These are phyloP conservation scores for Coleophoma eucalyptorum DNA, from an alignment of 2,329 filamentous ascomycete genomes.

Conservation along the genomic window DNA sequence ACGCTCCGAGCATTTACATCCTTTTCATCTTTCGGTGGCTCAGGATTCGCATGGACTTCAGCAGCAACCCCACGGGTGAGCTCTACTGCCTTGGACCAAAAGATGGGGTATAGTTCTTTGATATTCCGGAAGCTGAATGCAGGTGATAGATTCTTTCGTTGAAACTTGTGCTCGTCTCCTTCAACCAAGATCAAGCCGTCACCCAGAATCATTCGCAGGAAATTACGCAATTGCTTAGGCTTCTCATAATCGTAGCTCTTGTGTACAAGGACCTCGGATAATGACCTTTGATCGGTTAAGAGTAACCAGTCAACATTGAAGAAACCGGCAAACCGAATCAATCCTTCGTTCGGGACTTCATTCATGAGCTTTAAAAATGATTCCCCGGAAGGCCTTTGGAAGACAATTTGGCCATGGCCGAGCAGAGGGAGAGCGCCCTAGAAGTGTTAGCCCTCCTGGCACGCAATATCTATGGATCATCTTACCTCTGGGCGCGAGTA, in stretches of 20 bases:
- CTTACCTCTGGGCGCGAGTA: constrained; percentile 16
- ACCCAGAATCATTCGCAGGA: constrained; percentile 62
- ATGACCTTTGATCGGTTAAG: constrained; percentile 52
- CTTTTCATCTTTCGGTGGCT: constrained; percentile 23
- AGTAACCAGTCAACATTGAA: constrained; percentile 59
- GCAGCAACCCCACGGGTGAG: constrained; percentile 57
- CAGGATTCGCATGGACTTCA: constrained; percentile 36
- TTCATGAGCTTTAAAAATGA: constrained; percentile 34
- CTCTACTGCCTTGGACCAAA: constrained; percentile 73
- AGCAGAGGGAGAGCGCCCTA: constrained; percentile 4
- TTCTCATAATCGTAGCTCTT: constrained; percentile 69
- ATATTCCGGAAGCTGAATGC: constrained; percentile 80
- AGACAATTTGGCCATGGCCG: constrained; percentile 2
- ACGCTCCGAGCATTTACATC: constrained; percentile 29
- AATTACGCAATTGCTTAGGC: constrained; percentile 46
- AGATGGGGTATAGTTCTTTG: constrained; percentile 77
- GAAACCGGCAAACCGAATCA: constrained; percentile 61
- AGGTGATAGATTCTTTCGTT: constrained; percentile 73
- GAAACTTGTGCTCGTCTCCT: constrained; percentile 79
- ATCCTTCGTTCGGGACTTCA: constrained; percentile 59
- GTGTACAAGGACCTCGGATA: constrained; percentile 65
- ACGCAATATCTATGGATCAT: neutral
- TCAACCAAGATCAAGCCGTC: constrained; percentile 68
- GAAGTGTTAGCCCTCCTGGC: neutral
- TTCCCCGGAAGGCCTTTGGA: constrained; percentile 9